Evolutionary conservation across 495 filamentous ascomycete genomes (phyloP).

Genomic region (Rusavskia elegans): DNA sequence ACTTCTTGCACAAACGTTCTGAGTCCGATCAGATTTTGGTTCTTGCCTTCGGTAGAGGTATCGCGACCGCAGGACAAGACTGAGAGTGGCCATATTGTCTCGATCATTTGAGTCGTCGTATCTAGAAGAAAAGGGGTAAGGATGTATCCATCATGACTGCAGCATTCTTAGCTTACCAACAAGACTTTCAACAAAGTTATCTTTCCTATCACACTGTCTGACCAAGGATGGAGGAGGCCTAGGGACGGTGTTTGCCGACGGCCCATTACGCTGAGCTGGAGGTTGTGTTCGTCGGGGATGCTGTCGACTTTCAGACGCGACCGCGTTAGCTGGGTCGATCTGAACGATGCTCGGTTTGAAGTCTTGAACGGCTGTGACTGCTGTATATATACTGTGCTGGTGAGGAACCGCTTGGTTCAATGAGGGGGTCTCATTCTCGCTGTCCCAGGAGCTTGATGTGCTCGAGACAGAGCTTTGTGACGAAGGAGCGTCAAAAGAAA

Average conservation of each 20-base stretch:
- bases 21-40: constrained; percentile 60
- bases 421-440: constrained; percentile 26
- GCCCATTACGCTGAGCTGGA: constrained; percentile 22
- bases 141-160: constrained; percentile 7
- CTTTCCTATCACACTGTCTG: constrained; percentile 84
- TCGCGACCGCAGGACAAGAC: constrained; percentile 32
- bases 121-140: constrained; percentile 41
- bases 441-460: constrained; percentile 26
- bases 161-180: constrained; percentile 63
- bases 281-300: constrained; percentile 65
- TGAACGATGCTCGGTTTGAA: neutral
- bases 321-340: constrained; percentile 24
- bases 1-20: constrained; percentile 97
- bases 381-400: constrained; percentile 12
- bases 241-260: constrained; percentile 31
- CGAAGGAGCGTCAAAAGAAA: constrained; percentile 56
- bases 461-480: constrained; percentile 38
- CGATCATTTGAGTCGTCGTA: constrained; percentile 92
- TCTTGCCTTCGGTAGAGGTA: constrained; percentile 29
- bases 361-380: neutral
- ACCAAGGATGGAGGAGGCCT: constrained; percentile 67
- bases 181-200: constrained; percentile 91
- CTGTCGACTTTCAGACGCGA: constrained; percentile 54
- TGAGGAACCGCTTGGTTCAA: constrained; percentile 16
- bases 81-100: constrained; percentile 82